Base-by-base conservation (phyloP, 768 basidiomycete species). In the Chalciporus pseudorubinellus region DNA sequence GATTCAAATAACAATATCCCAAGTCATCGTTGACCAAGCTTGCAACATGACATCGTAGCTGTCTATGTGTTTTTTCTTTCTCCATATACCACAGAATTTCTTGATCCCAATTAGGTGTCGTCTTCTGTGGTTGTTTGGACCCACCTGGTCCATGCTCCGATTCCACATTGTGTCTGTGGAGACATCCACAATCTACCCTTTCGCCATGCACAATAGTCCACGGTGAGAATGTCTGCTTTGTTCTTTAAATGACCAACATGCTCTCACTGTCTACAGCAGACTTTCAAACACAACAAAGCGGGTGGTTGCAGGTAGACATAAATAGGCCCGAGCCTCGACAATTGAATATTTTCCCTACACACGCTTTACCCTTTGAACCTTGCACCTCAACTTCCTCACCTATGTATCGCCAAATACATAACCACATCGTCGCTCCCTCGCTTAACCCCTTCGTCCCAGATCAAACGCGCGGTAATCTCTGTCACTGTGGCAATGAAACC, bases 401-500 rank as follows among this genome's bases (percentile, higher is more conserved):
- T 21, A 44, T 49, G 51, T 6, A 47, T n/a, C 41, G 8, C 1
- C n/a, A 20, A 33, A 39, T 11, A 39, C 57, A 12, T 44, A 3
- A 16, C 46, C 10, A 12, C 16, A 29, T 46, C 56, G 40, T 55
- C 51, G 14, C 29, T 6, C 53, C 52, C 16, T n/a, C 26, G 7
- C 28, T 56, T 20, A 58, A 62, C 11, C 31, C 45, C 18, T 60
- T 49, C 14, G 39, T 55, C 21, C 56, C 56, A 0, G 45, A 61
- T 18, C 34, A 46, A 13, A 40, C 49, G 6, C 46, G 47, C 9
- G 48, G 47, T 10, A 46, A 41, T n/a, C 29, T 53, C 14, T 68
- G 67, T 39, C 60, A 61, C 40, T 70, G 67, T 14, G 69, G 68
- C 14, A 51, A 34, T 12, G 42, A 38, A 33, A 68, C 67, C 0